Evolutionary conservation across 2,329 filamentous ascomycete species (phyloP), one percentile per base, ranked within the genome.

Genomic region (Pseudopyrenochaeta lycopersici): DNA sequence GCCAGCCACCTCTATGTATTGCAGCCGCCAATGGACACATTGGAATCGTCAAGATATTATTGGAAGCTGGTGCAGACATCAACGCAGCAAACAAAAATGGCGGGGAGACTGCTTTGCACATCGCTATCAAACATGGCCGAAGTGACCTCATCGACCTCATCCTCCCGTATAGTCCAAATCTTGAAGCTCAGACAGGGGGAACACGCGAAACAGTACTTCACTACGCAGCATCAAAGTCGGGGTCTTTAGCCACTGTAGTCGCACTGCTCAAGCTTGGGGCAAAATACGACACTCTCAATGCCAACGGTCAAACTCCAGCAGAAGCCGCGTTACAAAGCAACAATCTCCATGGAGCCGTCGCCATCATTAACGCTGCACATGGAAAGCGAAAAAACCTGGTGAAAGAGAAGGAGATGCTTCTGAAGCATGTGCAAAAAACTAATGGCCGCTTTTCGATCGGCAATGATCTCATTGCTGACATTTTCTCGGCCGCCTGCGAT

Each of bases 371-470:
- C 18, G 63, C 64, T 40, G 65, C 72, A 27, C 63, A 66, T 32
- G 63, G 60, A 10, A 68, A 63, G 21, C 57, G 64, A 7, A 60
- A 56, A 33, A 63, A 65, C 35, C 54, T 75, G 1, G 43, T 31
- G 1, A 74, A 73, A 50, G 72, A 73, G 58, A 73, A 69, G 48
- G 66, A 69, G 7, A 59, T 72, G 66, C 55, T 75, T 0, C 45
- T 74, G 30, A 62, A 67, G 36, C 64, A 72, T 52, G 65, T 71
- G 1, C 61, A 71, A 30, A 66, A 63, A n/a, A 58, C 62, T 12
- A 58, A 65, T 29, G 64, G 61, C 3, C 62, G 63, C 12, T 64
- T 64, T 44, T 73, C 67, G 3, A 63, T 72, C 27, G 63, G 62
- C 7, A 70, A 71, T 33, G 70, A 73, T n/a, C 52, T 74, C 9